Conservation (phyloP, 2,329 filamentous ascomycete genomes). For the Fragosphaeria purpurea region DNA sequence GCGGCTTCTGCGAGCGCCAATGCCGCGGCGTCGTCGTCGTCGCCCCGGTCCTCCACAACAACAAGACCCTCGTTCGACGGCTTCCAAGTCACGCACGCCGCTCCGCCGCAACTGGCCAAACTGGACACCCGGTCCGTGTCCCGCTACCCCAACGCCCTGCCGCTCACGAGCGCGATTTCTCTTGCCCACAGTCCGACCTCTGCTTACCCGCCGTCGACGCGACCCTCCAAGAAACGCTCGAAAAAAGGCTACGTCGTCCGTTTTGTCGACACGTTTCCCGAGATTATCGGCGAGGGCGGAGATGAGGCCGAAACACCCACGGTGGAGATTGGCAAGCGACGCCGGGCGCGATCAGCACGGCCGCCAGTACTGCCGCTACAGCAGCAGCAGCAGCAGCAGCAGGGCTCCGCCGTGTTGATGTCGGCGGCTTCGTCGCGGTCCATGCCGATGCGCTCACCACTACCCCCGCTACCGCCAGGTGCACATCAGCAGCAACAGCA, state of each 20-base stretch:
- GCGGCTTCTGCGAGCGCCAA: background rate
- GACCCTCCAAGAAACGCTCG: background rate
- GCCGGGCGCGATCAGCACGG: slow-evolving; percentile 26
- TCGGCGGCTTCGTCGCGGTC: background rate
- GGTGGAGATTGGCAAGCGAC: slow-evolving; percentile 57
- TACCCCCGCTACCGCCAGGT: slow-evolving; percentile 18
- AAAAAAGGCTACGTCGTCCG: slow-evolving; percentile 63
- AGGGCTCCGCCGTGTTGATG: background rate
- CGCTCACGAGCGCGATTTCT: slow-evolving; percentile 28
- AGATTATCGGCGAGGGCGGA: slow-evolving; percentile 82
- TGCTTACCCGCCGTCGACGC: background rate
- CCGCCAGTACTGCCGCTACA: slow-evolving; percentile 7
- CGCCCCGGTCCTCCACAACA: slow-evolving; percentile 1
- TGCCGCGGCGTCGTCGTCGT: background rate
- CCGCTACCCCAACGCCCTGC: slow-evolving; percentile 45
- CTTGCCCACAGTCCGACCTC: slow-evolving; percentile 33
- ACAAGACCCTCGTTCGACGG: slow-evolving; percentile 39
- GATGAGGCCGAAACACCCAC: slow-evolving; percentile 71
- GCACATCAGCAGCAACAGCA: background rate
- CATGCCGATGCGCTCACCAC: slow-evolving; percentile 15
- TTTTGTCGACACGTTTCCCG: slow-evolving; percentile 63
- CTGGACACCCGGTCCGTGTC: slow-evolving; percentile 46
- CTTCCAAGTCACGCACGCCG: slow-evolving; percentile 41
- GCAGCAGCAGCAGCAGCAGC: background rate
- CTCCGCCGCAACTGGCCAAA: slow-evolving; percentile 35